Conservation (phyloP, 176 grass and related monocot species). For the Eragrostis curvula region DNA sequence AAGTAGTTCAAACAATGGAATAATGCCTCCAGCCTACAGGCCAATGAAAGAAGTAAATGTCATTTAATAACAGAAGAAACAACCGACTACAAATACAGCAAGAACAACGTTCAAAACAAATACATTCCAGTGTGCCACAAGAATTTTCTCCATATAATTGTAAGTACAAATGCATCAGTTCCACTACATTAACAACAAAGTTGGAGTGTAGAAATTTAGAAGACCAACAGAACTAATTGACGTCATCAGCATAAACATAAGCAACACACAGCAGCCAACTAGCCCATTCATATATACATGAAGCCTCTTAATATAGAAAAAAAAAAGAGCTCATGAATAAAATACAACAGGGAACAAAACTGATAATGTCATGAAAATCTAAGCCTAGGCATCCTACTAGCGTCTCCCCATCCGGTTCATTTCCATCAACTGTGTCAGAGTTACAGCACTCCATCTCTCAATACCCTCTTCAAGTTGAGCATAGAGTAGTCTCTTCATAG, state of each 20-base stretch:
- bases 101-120: constrained; percentile 4
- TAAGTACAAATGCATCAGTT: neutral
- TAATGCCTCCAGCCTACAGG: too few species aligned
- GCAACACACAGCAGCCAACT: neutral
- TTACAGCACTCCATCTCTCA: constrained; percentile 80
- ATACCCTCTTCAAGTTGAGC: constrained; percentile 72
- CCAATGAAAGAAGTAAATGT: neutral
- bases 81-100: constrained; percentile 1
- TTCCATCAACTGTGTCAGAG: constrained; percentile 79
- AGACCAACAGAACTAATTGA: constrained; percentile 10
- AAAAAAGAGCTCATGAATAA: constrained; percentile 21
- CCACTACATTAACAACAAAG: neutral
- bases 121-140: constrained; percentile 3
- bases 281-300: constrained; percentile 36
- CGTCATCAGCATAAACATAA: neutral
- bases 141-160: constrained; percentile 1
- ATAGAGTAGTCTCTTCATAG: constrained; percentile 75
- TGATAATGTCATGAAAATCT: neutral
- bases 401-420: constrained; percentile 55
- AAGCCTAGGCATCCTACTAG: constrained; percentile 34
- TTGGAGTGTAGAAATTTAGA: neutral
- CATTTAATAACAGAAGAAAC: neutral
- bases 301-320: too few species aligned
- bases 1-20: too few species aligned
- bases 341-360: neutral